Evolutionary conservation across 2,329 filamentous ascomycete species (phyloP).

Genomic region (Penicillium sp.): DNA sequence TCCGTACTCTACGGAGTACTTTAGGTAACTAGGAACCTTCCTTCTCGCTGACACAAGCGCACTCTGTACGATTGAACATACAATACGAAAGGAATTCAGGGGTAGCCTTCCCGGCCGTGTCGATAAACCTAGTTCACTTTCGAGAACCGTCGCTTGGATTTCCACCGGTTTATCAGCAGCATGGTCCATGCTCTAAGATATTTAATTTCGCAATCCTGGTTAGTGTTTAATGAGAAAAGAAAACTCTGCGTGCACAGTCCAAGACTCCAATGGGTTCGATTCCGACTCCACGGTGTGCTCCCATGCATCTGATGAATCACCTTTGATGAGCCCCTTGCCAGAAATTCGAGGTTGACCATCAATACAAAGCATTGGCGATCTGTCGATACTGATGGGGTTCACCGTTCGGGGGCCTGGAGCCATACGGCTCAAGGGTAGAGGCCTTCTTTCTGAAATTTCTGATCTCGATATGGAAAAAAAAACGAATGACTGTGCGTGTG

Average conservation of each 20-base stretch:
- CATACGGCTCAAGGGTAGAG: neutral
- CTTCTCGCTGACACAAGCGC: too few species aligned
- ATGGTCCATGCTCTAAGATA: neutral
- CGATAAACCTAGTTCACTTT: neutral
- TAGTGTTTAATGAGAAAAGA: neutral
- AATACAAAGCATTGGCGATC: neutral
- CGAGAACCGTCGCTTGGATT: neutral
- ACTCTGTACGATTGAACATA: too few species aligned
- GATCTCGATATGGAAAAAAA: neutral
- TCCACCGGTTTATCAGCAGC: neutral
- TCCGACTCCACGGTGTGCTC: neutral
- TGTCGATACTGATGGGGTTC: too few species aligned
- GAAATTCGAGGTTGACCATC: neutral
- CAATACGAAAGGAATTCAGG: neutral
- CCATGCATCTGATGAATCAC: neutral
- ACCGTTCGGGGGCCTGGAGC: neutral
- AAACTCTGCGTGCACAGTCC: conserved; percentile 1
- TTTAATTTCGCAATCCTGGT: conserved; percentile 2
- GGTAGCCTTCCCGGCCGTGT: neutral
- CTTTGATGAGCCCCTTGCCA: neutral
- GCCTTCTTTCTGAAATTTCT: neutral
- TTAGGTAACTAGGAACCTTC: too few species aligned
- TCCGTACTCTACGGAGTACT: neutral
- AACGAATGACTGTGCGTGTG: conserved; percentile 12
- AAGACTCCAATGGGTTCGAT: neutral